phyloP scores from a whole-genome alignment of 495 filamentous ascomycete species.

The Evernia prunastri region DNA sequence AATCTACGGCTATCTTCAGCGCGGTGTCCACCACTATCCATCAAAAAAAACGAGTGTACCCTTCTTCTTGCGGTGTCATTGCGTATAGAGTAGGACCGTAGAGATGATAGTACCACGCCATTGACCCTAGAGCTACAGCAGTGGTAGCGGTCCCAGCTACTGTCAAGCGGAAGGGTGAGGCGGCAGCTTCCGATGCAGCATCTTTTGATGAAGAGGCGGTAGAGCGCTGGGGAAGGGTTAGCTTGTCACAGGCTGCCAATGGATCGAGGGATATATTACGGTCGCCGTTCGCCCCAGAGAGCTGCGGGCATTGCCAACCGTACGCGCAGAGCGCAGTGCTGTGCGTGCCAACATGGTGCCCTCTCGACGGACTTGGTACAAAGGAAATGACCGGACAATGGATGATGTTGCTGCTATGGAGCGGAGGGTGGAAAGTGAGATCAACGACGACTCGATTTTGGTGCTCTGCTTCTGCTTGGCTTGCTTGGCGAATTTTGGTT shows the following conservation, averaged over 20 bases:
- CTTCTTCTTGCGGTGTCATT: constrained; percentile 92
- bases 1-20: constrained; percentile 49
- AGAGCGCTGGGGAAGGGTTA: constrained; percentile 14
- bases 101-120: constrained; percentile 93
- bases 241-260: constrained; percentile 31
- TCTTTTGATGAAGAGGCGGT: constrained; percentile 37
- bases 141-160: constrained; percentile 78
- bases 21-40: not conserved
- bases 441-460: constrained; percentile 9
- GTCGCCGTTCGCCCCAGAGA: constrained; percentile 44
- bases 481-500: constrained; percentile 4
- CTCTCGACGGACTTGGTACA: constrained; percentile 11
- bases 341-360: constrained; percentile 80
- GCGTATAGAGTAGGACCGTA: constrained; percentile 78
- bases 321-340: constrained; percentile 71
- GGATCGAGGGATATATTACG: constrained; percentile 36
- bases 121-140: constrained; percentile 72
- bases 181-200: constrained; percentile 44
- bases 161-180: constrained; percentile 57
- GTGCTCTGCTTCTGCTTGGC: constrained; percentile 7
- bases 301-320: constrained; percentile 58
- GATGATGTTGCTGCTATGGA: constrained; percentile 4
- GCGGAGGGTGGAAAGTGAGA: constrained; percentile 4
- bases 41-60: constrained; percentile 50
- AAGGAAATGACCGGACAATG: constrained; percentile 13